These are phyloP conservation scores for Arabidopsis thaliana DNA, from an alignment of 345 rosid genomes.

Conservation along the genomic window TAIR10.1 NC_003076.8:2165001-2165500, in stretches of 20 bases:
- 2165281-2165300: constrained; percentile 96
- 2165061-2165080: constrained; percentile 72
- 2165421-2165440: no score
- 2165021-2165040: constrained; percentile 91
- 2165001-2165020: constrained; percentile 15
- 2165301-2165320: constrained; percentile 77
- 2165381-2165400: constrained; percentile 10
- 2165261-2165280: constrained; percentile 71
- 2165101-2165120: constrained; percentile 73
- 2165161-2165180: constrained; percentile 72
- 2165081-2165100: constrained; percentile 67
- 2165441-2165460: neutral
- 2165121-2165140: constrained; percentile 95
- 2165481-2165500: neutral
- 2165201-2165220: constrained; percentile 56
- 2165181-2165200: constrained; percentile 63
- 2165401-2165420: neutral
- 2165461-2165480: constrained; percentile 1
- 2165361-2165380: constrained; percentile 22
- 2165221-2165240: constrained; percentile 42
- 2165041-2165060: constrained; percentile 75
- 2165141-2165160: constrained; percentile 93
- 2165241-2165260: constrained; percentile 54
- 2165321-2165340: constrained; percentile 86
- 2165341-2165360: constrained; percentile 74